Evolutionary conservation across 768 basidiomycete species (phyloP), one percentile per base, ranked within the genome.

Genomic region (Serendipita sp.): DNA sequence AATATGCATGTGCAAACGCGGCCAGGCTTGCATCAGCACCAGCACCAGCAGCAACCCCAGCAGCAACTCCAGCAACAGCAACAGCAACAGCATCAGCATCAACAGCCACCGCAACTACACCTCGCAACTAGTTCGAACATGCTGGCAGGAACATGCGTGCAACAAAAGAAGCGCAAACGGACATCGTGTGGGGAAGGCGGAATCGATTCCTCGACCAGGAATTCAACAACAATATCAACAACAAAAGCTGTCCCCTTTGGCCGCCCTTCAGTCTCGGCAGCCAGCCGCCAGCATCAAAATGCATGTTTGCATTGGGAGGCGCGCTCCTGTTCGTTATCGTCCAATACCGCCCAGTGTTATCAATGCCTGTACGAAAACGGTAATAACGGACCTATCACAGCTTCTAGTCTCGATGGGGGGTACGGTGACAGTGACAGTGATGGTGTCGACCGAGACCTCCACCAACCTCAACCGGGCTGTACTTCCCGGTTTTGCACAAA

Each of bases 151-250:
- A 52, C 48, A 60, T 60, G 36, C 56, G 18, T 28, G 28, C 56
- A n/a, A 60, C 16, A 11, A n/a, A 60, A 60, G 56, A 60, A 60
- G 34, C 56, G 56, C 34, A 60, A 60, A 60, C 56, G 56, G 35
- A 60, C 30, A 52, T 41, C 41, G 41, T 41, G 41, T 41, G 41
- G 41, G 41, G 41, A 41, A 41, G 41, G 41, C 41, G n/a, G 48
- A 51, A 51, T 51, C 48, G n/a, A 51, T 32, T 51, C 48, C 48
- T 51, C 48, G 48, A 32, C n/a, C n/a, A 32, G 18, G 48, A 51
- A 51, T 51, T 18, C 18, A 18, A 51, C 48, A 51, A 51, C n/a
- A 8, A n/a, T 13, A 7, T 41, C 41, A 41, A 7, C 48, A 51
- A 51, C n/a, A 8, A n/a, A 5, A 7, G 5, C 41, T 7, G 5